phyloP scores from a whole-genome alignment of 2,329 filamentous ascomycete genomes.

The Stemphylium vesicarium region DNA sequence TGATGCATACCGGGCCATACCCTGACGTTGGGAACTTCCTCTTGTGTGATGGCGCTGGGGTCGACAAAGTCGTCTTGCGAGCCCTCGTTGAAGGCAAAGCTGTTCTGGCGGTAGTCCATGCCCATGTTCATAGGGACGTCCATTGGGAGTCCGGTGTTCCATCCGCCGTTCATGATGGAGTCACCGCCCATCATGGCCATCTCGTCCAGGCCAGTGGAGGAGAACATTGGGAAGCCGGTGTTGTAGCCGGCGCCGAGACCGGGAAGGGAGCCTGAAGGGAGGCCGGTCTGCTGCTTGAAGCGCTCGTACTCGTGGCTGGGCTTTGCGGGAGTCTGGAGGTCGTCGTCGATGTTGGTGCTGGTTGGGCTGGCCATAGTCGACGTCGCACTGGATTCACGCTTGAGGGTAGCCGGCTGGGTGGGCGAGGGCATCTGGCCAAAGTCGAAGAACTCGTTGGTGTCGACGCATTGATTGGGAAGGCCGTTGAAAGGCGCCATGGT shows the following conservation, averaged over 20 bases:
- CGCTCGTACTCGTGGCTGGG: slow-evolving; percentile 95
- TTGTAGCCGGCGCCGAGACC: slow-evolving; percentile 69
- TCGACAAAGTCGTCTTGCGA: slow-evolving; percentile 67
- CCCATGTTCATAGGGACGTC: slow-evolving; percentile 72
- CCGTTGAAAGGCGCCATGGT: slow-evolving; percentile 45
- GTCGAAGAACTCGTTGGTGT: slow-evolving; percentile 53
- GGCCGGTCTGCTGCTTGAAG: slow-evolving; percentile 93
- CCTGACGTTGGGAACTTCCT: slow-evolving; percentile 68
- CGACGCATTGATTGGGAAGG: slow-evolving; percentile 46
- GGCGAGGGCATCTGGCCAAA: slow-evolving; percentile 68
- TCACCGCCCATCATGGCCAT: slow-evolving; percentile 60
- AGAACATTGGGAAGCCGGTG: slow-evolving; percentile 54
- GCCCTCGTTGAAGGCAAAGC: slow-evolving; percentile 65
- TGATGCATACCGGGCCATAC: slow-evolving; percentile 95
- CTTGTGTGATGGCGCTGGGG: slow-evolving; percentile 73
- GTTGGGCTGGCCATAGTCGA: slow-evolving; percentile 62
- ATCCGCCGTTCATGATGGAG: slow-evolving; percentile 61
- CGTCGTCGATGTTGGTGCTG: slow-evolving; percentile 57
- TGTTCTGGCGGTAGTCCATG: slow-evolving; percentile 61
- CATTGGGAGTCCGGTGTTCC: slow-evolving; percentile 59
- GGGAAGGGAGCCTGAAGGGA: slow-evolving; percentile 83
- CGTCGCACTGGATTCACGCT: slow-evolving; percentile 59
- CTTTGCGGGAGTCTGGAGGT: slow-evolving; percentile 69
- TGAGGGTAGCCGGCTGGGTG: slow-evolving; percentile 59
- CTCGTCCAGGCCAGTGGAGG: slow-evolving; percentile 72